A percentile compares a stretch with the other conserved stretches of the same genome.
phyloP scores from a whole-genome alignment of 2,329 filamentous ascomycete genomes.

The Hypomyces rosellus region DNA sequence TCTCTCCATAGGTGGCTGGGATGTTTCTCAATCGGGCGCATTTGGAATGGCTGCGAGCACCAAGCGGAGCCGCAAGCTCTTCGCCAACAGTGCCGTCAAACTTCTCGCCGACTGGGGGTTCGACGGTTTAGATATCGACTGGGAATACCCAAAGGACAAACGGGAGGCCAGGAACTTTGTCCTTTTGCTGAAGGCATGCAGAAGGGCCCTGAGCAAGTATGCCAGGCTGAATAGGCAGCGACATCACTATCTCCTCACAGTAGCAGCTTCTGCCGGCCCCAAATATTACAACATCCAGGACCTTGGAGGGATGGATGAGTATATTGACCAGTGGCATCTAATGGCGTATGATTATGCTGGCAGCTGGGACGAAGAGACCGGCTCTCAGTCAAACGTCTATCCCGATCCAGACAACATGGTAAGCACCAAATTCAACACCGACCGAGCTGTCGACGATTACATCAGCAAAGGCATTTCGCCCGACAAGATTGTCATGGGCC shows the following conservation, averaged over 20 bases:
- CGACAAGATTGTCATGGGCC: conserved; percentile 65
- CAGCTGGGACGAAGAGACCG: conserved; percentile 55
- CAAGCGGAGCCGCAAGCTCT: conserved; percentile 52
- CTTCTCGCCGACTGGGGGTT: conserved; percentile 63
- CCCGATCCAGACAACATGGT: conserved; percentile 41
- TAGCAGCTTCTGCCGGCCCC: conserved; percentile 43
- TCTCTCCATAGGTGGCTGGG: conserved; percentile 79
- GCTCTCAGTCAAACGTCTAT: conserved; percentile 66
- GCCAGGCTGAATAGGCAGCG: conserved; percentile 31
- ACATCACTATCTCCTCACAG: conserved; percentile 46
- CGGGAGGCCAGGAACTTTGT: conserved; percentile 37
- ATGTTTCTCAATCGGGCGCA: conserved; percentile 55
- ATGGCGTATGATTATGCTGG: conserved; percentile 71
- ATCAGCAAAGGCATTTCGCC: conserved; percentile 49
- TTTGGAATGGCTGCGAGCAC: conserved; percentile 60
- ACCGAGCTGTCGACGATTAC: conserved; percentile 52
- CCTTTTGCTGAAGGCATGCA: conserved; percentile 35
- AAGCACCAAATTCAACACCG: conserved; percentile 63
- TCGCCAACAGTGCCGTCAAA: conserved; percentile 62
- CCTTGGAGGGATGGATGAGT: conserved; percentile 47
- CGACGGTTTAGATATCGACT: conserved; percentile 52
- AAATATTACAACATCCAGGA: conserved; percentile 45
- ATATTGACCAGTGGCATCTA: conserved; percentile 53
- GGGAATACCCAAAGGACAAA: conserved; percentile 43
- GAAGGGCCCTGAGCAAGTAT: conserved; percentile 38